phyloP scores from a whole-genome alignment of 1,139 yeast genomes.

The Hemisphaericaspora xylofermentans region DNA sequence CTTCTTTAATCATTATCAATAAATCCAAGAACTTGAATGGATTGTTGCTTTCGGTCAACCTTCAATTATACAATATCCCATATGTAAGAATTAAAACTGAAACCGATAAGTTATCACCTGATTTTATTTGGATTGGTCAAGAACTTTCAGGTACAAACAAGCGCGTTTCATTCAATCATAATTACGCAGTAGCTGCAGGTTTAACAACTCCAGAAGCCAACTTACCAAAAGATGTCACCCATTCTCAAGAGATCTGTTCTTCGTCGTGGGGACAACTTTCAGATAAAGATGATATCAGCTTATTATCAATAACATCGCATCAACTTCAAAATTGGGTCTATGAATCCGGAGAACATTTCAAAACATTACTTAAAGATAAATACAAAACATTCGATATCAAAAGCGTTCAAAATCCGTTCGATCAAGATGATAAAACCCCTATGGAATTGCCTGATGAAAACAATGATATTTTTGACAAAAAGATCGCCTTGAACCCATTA shows the following conservation, averaged over 20 bases:
- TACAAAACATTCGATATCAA: slow-evolving; percentile 12
- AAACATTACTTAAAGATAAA: slow-evolving; percentile 17
- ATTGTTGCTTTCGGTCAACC: slow-evolving; percentile 25
- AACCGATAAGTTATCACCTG: slow-evolving; percentile 21
- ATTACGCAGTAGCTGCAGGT: slow-evolving; percentile 33
- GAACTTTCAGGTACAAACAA: slow-evolving; percentile 27
- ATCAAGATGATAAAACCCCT: slow-evolving; percentile 6
- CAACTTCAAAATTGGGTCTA: slow-evolving; percentile 33
- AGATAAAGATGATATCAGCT: slow-evolving; percentile 22
- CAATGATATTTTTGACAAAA: slow-evolving; percentile 10
- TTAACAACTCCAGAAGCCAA: slow-evolving; percentile 31
- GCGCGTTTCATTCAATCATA: slow-evolving; percentile 25
- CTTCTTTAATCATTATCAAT: slow-evolving; percentile 28
- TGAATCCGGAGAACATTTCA: slow-evolving; percentile 15
- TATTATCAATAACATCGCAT: slow-evolving; percentile 34
- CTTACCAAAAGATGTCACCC: slow-evolving; percentile 18
- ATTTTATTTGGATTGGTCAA: slow-evolving; percentile 37
- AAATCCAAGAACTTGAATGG: slow-evolving; percentile 30
- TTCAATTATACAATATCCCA: slow-evolving; percentile 27
- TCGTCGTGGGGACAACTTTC: slow-evolving; percentile 40
- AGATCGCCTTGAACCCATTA: slow-evolving; percentile 20
- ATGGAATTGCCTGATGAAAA: slow-evolving; percentile 7
- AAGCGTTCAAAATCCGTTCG: slow-evolving; percentile 12
- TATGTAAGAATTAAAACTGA: slow-evolving; percentile 21
- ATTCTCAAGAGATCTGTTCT: slow-evolving; percentile 36